Base-by-base conservation (phyloP, 2,329 filamentous ascomycete genomes). In the Alternaria sp. region DNA sequence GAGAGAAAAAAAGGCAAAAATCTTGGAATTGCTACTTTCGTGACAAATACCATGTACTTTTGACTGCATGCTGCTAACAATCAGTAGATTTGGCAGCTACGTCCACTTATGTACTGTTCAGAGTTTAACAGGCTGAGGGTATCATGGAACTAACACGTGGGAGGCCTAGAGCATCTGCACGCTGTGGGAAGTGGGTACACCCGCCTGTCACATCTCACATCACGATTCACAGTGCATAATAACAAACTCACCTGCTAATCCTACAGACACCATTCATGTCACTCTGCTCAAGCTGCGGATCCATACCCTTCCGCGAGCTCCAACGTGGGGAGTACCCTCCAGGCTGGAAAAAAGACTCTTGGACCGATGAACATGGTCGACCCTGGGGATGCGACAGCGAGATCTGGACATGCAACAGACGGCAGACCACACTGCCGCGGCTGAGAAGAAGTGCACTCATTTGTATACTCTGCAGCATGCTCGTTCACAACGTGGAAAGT, bases 131-230 rank as follows among this genome's bases (percentile, higher is more conserved):
- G 3, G 28, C 28, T 29, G 17, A 23, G 42, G n/a, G 21, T 8
- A 14, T 31, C n/a, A 7, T 24, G 21, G 29, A 34, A 48, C 29
- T 48, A 48, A 48, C 21, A 33, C 21, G 23, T 24, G 44, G 21
- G 44, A 48, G 44, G 44, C 44, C 14, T 48, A 48, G 31, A 36
- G 44, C 44, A 36, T 21, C 44, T 11, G 44, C 44, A 46, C 29
- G 44, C 31, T 48, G 31, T 24, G 8, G 1, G 17, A 48, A 33
- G 44, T 21, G 29, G 44, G 31, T 26, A 48, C 31, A 33, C 29
- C 44, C 44, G 36, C 44, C 13, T 5, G 21, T 11, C 29, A 48
- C 44, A 17, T 34, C 31, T 48, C 21, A 36, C 44, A n/a, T 24
- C 44, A 34, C 21, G 24, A 33, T 11, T 24, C 29, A 9, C 31